Percentiles rank a stretch among this genome's conserved stretches.
phyloP scores from a whole-genome alignment of 306 rosid genomes.

The Vigna mungo region DNA sequence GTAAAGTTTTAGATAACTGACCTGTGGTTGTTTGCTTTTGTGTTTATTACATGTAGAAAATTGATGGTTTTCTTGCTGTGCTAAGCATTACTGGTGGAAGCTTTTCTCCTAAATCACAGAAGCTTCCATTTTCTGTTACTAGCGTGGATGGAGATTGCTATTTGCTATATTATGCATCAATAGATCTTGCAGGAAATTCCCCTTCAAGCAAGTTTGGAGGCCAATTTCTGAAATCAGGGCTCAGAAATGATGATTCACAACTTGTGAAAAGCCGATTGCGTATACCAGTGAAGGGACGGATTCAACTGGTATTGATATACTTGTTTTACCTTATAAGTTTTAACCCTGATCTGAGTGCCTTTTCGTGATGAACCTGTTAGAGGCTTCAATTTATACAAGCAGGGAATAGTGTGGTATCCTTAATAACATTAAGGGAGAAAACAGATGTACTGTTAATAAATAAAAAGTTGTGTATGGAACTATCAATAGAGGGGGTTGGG shows the following conservation, averaged over 20 bases:
- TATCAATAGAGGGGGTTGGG: neutral
- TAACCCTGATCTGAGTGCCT: constrained; percentile 43
- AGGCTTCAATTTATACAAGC: constrained; percentile 21
- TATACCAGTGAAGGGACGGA: constrained; percentile 91
- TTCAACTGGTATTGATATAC: constrained; percentile 78
- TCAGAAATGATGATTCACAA: constrained; percentile 72
- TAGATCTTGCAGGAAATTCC: constrained; percentile 72
- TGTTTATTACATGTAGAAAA: constrained; percentile 62
- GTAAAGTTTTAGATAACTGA: constrained; percentile 36
- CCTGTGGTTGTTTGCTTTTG: constrained; percentile 32
- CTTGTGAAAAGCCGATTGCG: constrained; percentile 78
- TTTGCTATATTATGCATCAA: constrained; percentile 84
- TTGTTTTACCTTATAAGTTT: constrained; percentile 34
- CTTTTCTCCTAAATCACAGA: constrained; percentile 91
- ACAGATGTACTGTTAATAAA: neutral
- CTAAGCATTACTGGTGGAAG: constrained; percentile 89
- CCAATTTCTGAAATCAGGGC: constrained; percentile 63
- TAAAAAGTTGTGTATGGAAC: neutral
- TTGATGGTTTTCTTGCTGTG: constrained; percentile 93
- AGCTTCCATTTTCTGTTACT: constrained; percentile 94
- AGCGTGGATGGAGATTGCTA: constrained; percentile 90
- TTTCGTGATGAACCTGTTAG: constrained; percentile 4
- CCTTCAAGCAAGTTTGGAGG: constrained; percentile 61
- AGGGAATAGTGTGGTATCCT: constrained; percentile 14
- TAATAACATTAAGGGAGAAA: neutral